These are phyloP conservation scores for Naganishia cerealis DNA, from an alignment of 1,284 basidiomycete genomes.

Conservation along the genomic window DNA sequence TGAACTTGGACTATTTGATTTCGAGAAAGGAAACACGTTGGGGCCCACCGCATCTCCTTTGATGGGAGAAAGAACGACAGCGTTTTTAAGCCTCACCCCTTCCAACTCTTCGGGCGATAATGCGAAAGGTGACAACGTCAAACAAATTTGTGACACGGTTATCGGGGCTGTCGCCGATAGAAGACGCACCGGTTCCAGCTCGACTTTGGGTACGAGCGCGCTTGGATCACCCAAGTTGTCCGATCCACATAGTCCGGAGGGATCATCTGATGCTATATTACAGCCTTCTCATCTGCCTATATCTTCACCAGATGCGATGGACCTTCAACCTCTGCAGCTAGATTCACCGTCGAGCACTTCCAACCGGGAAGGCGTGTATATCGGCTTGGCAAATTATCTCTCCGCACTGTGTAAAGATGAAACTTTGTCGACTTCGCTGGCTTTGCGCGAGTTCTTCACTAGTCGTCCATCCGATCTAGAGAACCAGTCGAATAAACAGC, in stretches of 20 bases:
- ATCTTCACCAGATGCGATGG: background rate
- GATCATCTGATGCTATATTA: background rate
- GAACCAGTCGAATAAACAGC: background rate
- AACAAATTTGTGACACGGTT: background rate
- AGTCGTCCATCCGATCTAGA: background rate
- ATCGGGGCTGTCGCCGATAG: background rate
- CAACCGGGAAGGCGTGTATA: conserved; percentile 4
- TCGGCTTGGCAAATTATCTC: conserved; percentile 14
- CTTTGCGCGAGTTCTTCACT: background rate
- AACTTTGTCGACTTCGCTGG: too few relatives aligned
- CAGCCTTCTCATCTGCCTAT: background rate
- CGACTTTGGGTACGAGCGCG: background rate
- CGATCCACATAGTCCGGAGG: background rate
- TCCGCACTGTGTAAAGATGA: conserved; percentile 3
- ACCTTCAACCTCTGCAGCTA: background rate
- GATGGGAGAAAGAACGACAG: background rate
- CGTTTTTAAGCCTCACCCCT: conserved; percentile 8
- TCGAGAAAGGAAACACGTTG: background rate
- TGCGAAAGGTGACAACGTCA: background rate
- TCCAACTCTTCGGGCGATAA: conserved; percentile 10
- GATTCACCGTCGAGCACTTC: background rate
- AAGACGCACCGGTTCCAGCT: background rate
- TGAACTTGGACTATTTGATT: background rate
- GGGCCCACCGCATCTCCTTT: background rate
- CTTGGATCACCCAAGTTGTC: background rate